Conservation (phyloP, 2,329 filamentous ascomycete genomes). For the Pseudogymnoascus sp. region DNA sequence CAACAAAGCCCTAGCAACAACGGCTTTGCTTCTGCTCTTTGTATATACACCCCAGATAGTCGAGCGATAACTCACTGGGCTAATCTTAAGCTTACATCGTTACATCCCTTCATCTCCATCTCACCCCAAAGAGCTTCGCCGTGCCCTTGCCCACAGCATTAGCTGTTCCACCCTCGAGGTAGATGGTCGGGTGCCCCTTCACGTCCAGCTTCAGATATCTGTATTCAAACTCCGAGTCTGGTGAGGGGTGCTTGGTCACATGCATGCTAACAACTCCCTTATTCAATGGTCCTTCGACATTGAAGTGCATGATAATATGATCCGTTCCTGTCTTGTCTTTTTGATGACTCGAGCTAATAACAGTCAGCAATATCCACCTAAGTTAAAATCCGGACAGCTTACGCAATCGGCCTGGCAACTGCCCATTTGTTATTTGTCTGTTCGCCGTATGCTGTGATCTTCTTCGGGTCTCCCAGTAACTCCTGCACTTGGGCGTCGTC, state of each 20-base stretch:
- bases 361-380: slow-evolving; percentile 24
- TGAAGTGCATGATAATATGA: slow-evolving; percentile 78
- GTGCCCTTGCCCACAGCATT: slow-evolving; percentile 23
- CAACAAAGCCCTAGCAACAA: neutral
- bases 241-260: slow-evolving; percentile 57
- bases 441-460: slow-evolving; percentile 77
- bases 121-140: slow-evolving; percentile 26
- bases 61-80: slow-evolving; percentile 2
- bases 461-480: slow-evolving; percentile 63
- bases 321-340: slow-evolving; percentile 69
- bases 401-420: slow-evolving; percentile 53
- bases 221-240: slow-evolving; percentile 71
- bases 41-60: slow-evolving; percentile 1
- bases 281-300: slow-evolving; percentile 70
- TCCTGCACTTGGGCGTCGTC: slow-evolving; percentile 61
- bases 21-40: slow-evolving; percentile 4
- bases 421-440: slow-evolving; percentile 76
- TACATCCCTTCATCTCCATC: slow-evolving; percentile 10
- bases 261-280: slow-evolving; percentile 69
- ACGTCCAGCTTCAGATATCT: slow-evolving; percentile 74
- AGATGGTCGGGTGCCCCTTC: slow-evolving; percentile 57
- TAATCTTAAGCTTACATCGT: neutral
- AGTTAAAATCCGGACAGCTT: slow-evolving; percentile 16
- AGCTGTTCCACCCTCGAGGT: slow-evolving; percentile 48
- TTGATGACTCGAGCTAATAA: slow-evolving; percentile 51